Evolutionary conservation across 305 asterid species (phyloP), one percentile per base, ranked within the genome.

Genomic region (Solanum hybrid): DNA sequence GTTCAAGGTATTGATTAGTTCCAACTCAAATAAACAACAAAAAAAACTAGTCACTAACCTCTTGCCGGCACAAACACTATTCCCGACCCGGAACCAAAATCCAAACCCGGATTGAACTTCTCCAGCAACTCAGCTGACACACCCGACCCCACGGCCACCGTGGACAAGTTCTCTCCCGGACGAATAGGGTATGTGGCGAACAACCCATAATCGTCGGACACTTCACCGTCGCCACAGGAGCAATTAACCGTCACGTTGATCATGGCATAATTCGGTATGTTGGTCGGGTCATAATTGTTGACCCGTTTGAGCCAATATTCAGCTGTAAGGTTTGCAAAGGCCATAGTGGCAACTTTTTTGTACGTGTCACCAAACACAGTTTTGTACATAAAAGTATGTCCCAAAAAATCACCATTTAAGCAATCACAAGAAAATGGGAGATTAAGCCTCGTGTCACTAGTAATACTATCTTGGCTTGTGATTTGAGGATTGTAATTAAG

Each of bases 351-450:
- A 86, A 96, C 39, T 82, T 64, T 93, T 0, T 31, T 86, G 31
- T 96, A 96, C 0, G 98, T 96, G 34, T 95, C 98, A 6, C 94
- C 96, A 37, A 64, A 34, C 57, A 91, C 95, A 2, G 96, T 96
- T n/a, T 69, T 35, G 89, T 95, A 96, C 33, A 77, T 39, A 71
- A 96, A 96, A 3, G 94, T 93, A 91, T 96, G 97, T 3, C 97
- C 98, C 76, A 95, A 88, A 91, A 95, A 96, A 86, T 95, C 98
- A 6, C 95, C 97, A 40, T 95, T 94, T 46, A 96, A 28, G 91
- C 98, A 96, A 51, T 96, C 95, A 18, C 98, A 96, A 0, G 98
- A 87, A 51, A 96, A 96, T 14, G 98, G 98, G 77, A 95, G 91
- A 64, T 90, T 90, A 91, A 96, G 92, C 13, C 97, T 92, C 34